phyloP scores from a whole-genome alignment of 306 rosid genomes.

The Cajanus cajan region DNA sequence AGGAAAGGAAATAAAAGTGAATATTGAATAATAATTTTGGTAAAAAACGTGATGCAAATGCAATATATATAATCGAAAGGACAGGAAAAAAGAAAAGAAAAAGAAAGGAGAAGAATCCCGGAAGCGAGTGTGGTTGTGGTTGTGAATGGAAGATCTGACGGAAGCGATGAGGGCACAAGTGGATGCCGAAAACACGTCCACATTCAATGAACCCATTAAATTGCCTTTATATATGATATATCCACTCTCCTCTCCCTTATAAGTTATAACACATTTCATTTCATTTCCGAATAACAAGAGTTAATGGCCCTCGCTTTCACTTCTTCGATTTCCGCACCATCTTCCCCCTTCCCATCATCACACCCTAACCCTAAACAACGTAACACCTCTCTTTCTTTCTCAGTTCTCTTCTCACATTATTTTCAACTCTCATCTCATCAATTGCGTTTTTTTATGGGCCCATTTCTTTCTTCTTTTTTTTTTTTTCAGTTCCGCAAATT shows the following conservation, averaged over 20 bases:
- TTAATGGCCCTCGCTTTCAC: constrained; percentile 60
- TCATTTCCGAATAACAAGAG: too few relatives aligned
- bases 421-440: background rate
- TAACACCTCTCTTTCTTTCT: constrained; percentile 11
- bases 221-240: background rate
- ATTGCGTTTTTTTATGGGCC: background rate
- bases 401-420: background rate
- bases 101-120: background rate
- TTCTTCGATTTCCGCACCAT: constrained; percentile 49
- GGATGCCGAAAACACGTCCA: constrained; percentile 12
- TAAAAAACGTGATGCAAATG: too few relatives aligned
- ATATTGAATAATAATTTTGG: too few relatives aligned
- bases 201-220: constrained; percentile 51
- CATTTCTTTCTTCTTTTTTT: background rate
- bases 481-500: constrained; percentile 50
- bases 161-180: constrained; percentile 34
- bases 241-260: background rate
- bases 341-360: constrained; percentile 34
- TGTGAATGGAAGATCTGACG: constrained; percentile 27
- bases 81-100: too few relatives aligned
- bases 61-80: too few relatives aligned
- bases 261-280: background rate
- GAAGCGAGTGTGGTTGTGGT: background rate
- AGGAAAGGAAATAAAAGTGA: too few relatives aligned
- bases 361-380: constrained; percentile 54